Percentiles rank a stretch among this genome's conserved stretches.
These are phyloP conservation scores for Monosporascus sp. DNA, from an alignment of 2,329 filamentous ascomycete genomes.

Conservation along the genomic window DNA sequence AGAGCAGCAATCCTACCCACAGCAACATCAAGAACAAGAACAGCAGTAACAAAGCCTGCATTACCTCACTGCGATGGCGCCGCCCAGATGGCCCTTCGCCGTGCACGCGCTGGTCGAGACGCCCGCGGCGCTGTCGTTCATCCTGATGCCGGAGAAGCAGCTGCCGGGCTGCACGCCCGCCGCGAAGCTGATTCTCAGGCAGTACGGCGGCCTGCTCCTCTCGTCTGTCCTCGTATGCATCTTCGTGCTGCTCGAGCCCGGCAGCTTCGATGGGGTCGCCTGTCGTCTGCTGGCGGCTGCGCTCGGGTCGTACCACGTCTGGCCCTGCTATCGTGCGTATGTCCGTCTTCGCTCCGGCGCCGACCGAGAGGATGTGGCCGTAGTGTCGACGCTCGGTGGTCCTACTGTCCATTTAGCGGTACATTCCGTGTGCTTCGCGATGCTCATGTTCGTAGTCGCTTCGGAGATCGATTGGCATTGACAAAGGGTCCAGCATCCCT, in stretches of 20 bases:
- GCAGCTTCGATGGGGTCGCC: constrained; percentile 22
- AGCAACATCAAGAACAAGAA: too few relatives aligned
- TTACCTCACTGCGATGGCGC: constrained; percentile 10
- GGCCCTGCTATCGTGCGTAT: constrained; percentile 40
- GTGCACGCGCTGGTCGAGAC: constrained; percentile 35
- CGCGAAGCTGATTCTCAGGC: constrained; percentile 38
- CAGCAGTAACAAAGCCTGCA: too few relatives aligned
- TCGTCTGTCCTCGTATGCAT: constrained; percentile 40
- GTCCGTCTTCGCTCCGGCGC: constrained; percentile 24
- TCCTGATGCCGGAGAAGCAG: constrained; percentile 36
- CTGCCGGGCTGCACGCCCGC: constrained; percentile 35
- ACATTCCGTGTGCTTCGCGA: constrained; percentile 33
- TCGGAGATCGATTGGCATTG: not conserved
- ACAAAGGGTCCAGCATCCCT: not conserved
- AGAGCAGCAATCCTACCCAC: too few relatives aligned
- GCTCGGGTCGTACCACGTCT: constrained; percentile 44
- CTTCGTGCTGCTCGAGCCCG: constrained; percentile 25
- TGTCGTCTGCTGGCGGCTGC: constrained; percentile 31
- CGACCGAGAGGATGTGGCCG: constrained; percentile 6
- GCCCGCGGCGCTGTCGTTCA: constrained; percentile 41
- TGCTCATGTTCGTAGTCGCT: constrained; percentile 25
- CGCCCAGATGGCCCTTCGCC: constrained; percentile 29
- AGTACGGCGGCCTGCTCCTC: constrained; percentile 42
- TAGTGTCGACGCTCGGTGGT: constrained; percentile 35
- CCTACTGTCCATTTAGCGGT: constrained; percentile 40